These are phyloP conservation scores for Sequoia sempervirens DNA, from an alignment of 75 land plant genomes.

Conservation along the genomic window DNA sequence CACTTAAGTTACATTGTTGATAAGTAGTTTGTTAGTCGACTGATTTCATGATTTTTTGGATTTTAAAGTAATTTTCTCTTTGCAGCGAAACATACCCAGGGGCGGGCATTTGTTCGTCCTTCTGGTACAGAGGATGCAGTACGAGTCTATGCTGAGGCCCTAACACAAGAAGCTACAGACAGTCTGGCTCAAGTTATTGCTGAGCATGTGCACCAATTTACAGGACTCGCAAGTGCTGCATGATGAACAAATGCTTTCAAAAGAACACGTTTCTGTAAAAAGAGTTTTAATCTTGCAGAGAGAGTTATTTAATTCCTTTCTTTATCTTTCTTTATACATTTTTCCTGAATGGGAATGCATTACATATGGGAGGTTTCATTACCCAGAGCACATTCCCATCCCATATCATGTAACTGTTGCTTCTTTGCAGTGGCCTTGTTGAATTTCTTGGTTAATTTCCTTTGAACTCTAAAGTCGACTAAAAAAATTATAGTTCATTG, in stretches of 20 bases:
- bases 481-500: neutral
- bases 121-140: too few relatives aligned
- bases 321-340: neutral
- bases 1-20: neutral
- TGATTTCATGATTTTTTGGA: neutral
- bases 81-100: constrained; percentile 57
- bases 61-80: too few relatives aligned
- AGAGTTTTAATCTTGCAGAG: too few relatives aligned
- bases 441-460: neutral
- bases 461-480: neutral
- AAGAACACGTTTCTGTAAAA: too few relatives aligned
- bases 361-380: neutral
- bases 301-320: too few relatives aligned
- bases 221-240: constrained; percentile 21
- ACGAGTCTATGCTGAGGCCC: constrained; percentile 95
- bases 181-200: constrained; percentile 59
- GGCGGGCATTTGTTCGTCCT: constrained; percentile 83
- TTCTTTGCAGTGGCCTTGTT: neutral
- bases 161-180: constrained; percentile 79
- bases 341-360: neutral
- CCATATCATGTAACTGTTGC: too few relatives aligned
- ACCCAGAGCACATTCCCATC: neutral
- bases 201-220: constrained; percentile 51
- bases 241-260: too few relatives aligned
- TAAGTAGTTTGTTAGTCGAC: neutral